Evolutionary conservation across 169 alveolate species (phyloP).

Genomic region (Sarcocystis neurona): DNA sequence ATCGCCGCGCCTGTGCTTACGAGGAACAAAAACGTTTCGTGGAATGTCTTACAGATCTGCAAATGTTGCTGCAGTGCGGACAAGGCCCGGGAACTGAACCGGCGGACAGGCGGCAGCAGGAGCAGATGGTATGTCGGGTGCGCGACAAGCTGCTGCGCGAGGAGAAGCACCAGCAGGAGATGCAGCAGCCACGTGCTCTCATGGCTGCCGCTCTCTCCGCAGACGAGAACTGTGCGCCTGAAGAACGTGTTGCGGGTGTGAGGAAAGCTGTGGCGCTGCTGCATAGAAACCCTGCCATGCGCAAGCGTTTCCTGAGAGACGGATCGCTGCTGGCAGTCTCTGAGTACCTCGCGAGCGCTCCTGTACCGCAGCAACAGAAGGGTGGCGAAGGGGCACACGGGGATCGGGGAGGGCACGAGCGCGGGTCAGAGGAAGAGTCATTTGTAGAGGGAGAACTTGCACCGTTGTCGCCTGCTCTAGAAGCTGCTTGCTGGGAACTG

Average conservation of each 20-base stretch:
- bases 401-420: background rate
- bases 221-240: too few relatives aligned
- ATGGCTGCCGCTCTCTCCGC: background rate
- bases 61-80: background rate
- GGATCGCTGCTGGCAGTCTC: too few relatives aligned
- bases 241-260: too few relatives aligned
- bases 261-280: too few relatives aligned
- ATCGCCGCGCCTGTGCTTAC: slow-evolving; percentile 7
- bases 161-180: background rate
- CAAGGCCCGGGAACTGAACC: too few relatives aligned
- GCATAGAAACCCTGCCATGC: too few relatives aligned
- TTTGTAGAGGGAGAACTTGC: too few relatives aligned
- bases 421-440: too few relatives aligned
- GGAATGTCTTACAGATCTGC: background rate
- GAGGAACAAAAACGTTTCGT: background rate
- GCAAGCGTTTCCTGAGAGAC: too few relatives aligned
- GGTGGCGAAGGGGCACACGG: background rate
- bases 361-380: too few relatives aligned
- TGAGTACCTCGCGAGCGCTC: too few relatives aligned
- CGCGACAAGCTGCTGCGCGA: slow-evolving; percentile 27
- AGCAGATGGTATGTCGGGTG: slow-evolving; percentile 5
- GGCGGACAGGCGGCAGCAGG: background rate
- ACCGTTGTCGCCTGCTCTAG: too few relatives aligned
- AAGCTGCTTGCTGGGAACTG: slow-evolving; percentile 59
- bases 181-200: background rate